Base-by-base conservation (phyloP, 352 stramenopile species). In the Globisporangium nodosum region DNA sequence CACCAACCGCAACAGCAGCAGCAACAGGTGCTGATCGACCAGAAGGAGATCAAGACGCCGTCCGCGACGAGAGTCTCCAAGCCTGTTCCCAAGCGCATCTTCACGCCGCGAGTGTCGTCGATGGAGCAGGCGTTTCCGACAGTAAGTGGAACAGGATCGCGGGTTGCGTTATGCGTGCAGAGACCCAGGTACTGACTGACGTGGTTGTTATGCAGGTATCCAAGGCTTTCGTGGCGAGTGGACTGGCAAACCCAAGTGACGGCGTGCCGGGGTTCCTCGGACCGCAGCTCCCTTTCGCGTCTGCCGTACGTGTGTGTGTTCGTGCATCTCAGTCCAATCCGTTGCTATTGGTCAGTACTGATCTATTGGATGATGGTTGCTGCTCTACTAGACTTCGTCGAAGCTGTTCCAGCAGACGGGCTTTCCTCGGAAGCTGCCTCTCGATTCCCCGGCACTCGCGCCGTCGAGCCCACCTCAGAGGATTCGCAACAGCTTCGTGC, bases 21-120 rank as follows among this genome's bases (percentile, higher is more conserved):
- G 2, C 58, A 49, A 4, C 58, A 53, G 20, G 30, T 35, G 9
- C 8, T 31, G n/a, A n/a, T 13, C 0, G 58, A 64, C 13, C 58
- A 59, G 33, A 64, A 59, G 9, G 45, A 64, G 21, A 59, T 24
- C 21, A 54, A 49, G 27, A 46, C 35, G 0, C 15, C 58, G 31
- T 31, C 33, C 0, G 33, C 52, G 11, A 24, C 52, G 21, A n/a
- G 52, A 27, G 40, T 64, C 13, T 35, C 52, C 5, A 64, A 64
- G 20, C 58, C 58, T 3, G 43, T 64, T 35, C 51, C 58, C 9
- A 59, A 51, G 43, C 37, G 58, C 35, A 48, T 35, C 21, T 64
- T 51, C 27, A 40, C 37, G 15, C 46, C 45, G 37, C 42, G 37
- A 24, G n/a, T 33, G 30, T 3, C 27, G 16, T 24, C 24, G 21